Conservation (phyloP, 371 early-diverging fungal species). For the Mycotypha africana region DNA sequence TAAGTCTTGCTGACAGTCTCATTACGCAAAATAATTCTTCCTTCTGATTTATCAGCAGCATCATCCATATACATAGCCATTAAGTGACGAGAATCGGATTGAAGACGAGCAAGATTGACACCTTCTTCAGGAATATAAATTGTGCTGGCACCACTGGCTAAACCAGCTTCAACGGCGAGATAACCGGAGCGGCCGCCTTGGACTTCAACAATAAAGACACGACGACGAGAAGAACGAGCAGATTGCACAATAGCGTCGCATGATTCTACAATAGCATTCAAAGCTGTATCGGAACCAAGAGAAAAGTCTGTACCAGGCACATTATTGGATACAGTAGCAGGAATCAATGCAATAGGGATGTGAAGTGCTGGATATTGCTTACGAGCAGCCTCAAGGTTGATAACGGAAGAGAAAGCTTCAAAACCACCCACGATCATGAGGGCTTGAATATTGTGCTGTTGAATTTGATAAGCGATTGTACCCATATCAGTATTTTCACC, state of each 20-base stretch:
- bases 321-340: constrained; percentile 98
- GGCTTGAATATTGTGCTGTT: constrained; percentile 84
- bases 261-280: constrained; percentile 93
- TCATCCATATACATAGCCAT: constrained; percentile 69
- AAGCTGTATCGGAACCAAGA: constrained; percentile 96
- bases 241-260: constrained; percentile 95
- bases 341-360: constrained; percentile 93
- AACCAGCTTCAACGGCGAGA: constrained; percentile 88
- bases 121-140: constrained; percentile 97
- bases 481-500: constrained; percentile 69
- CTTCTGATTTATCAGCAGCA: constrained; percentile 67
- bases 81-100: constrained; percentile 82
- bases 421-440: constrained; percentile 95
- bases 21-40: constrained; percentile 78
- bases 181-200: constrained; percentile 97
- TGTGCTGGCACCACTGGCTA: constrained; percentile 90
- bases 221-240: constrained; percentile 84
- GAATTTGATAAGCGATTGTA: constrained; percentile 87
- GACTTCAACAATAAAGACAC: constrained; percentile 98
- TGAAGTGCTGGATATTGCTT: constrained; percentile 79
- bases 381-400: constrained; percentile 70
- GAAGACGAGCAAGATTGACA: constrained; percentile 71
- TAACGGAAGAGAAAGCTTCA: constrained; percentile 83
- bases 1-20: constrained; percentile 84
- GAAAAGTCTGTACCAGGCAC: constrained; percentile 97